Evolutionary conservation across 768 basidiomycete species (phyloP), one percentile per base, ranked within the genome.

Genomic region (Gautieria morchelliformis): DNA sequence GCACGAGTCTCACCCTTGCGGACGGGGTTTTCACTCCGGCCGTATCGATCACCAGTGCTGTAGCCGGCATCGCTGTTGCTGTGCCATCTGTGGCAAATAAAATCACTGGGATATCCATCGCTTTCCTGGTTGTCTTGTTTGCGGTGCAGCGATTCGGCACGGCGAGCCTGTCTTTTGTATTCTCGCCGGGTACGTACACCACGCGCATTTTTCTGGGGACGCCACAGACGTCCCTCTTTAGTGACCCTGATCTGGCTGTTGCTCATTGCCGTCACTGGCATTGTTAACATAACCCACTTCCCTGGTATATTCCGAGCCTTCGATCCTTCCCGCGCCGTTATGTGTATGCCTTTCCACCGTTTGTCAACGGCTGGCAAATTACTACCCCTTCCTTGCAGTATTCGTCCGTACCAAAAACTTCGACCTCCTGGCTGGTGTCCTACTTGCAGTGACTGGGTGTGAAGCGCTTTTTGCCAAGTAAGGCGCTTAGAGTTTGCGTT

Each of bases 11-110:
- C 44, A 84, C 84, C 0, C 76, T 87, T 71, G 79, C 83, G 0
- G 85, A 87, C 59, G 85, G 85, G 35, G 70, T 84, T 20, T 75
- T 87, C 37, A 85, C 84, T 0, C 82, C 84, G 4, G 83, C 85
- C 5, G 84, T 87, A 6, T 83, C 82, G 0, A 80, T 87, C 8
- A 83, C 81, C 0, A 81, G 80, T 40, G 84, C 84, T 5, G 82
- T 87, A 2, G 78, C 72, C 15, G 85, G 86, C n/a, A 82, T 87
- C 58, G 81, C 75, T 0, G 78, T 85, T 14, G 83, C 81, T 9
- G 78, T 78, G 45, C 72, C 79, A 0, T 70, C 70, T 3, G 76
- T 85, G 8, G 53, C 62, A 1, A 60, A 68, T 10, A 69, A 80
- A 41, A 73, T 85, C 42, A 71, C 75, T n/a, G 72, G 76, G 12